Evolutionary conservation across 495 filamentous ascomycete species (phyloP).

Genomic region (Penicillium samsonianum): DNA sequence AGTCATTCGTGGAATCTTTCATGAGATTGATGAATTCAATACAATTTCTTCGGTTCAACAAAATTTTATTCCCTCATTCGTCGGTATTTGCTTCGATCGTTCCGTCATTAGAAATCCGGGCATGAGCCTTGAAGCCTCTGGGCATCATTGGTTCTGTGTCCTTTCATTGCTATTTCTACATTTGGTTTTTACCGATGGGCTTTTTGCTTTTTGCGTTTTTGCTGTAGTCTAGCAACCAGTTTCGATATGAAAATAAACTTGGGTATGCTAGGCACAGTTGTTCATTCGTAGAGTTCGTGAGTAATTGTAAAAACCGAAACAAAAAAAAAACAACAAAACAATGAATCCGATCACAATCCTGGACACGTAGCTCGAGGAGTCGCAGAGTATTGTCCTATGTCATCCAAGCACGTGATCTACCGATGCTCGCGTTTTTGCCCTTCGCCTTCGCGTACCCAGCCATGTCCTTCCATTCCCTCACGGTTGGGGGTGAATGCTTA

Average conservation of each 20-base stretch:
- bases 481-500: conserved; percentile 9
- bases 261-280: conserved; percentile 28
- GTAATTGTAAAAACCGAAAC: neutral
- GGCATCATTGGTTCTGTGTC: conserved; percentile 29
- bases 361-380: neutral
- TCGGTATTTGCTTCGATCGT: conserved; percentile 19
- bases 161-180: conserved; percentile 23
- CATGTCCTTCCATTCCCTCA: conserved; percentile 16
- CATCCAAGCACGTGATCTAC: conserved; percentile 16
- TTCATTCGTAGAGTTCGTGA: neutral
- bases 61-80: conserved; percentile 28
- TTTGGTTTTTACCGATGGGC: conserved; percentile 21
- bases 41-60: conserved; percentile 47
- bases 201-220: conserved; percentile 17
- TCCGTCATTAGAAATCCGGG: conserved; percentile 23
- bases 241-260: conserved; percentile 42
- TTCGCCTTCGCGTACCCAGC: conserved; percentile 24
- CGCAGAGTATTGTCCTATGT: neutral
- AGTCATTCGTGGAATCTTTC: conserved; percentile 44
- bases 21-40: conserved; percentile 56
- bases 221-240: conserved; percentile 31
- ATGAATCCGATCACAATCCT: neutral
- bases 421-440: conserved; percentile 10
- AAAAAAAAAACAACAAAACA: neutral
- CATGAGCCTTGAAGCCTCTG: neutral